Base-by-base conservation (phyloP, 2,329 filamentous ascomycete genomes). In the Aspergillus ustus region DNA sequence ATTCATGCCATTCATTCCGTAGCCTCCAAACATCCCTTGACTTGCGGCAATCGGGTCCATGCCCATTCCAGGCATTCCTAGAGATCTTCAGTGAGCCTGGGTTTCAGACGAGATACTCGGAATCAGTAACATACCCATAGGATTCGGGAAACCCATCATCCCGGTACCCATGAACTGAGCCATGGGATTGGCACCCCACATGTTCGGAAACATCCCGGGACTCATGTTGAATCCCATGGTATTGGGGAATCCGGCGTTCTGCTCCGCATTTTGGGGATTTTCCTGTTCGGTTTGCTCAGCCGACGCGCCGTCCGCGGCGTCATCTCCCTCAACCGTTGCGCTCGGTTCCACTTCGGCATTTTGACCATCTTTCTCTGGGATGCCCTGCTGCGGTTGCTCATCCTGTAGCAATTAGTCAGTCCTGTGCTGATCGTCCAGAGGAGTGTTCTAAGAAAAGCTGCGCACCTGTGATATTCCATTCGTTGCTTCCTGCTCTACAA, bases 51-150 rank as follows among this genome's bases (percentile, higher is more conserved):
- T 81, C 66, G 77, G 78, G 81, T 94, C 90, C 91, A 96, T 93
- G 75, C 84, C 84, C 89, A 94, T 92, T 72, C 87, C 87, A 68
- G 89, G 82, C 90, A 95, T 93, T 73, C 87, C 91, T 91, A 1
- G 25, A 66, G 62, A 43, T 44, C 40, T 55, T 66, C 52, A 64
- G 78, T 69, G 73, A 74, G 44, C 48, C 52, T 43, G 40, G 40
- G 44, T 4, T 11, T 9, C 17, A 20, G 15, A 13, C 1, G 8
- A 43, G 11, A 46, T 1, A 25, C 25, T 25, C 25, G 25, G 25
- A 25, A 34, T 25, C 20, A 43, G 2, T n/a, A 13, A 34, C 9
- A 52, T 86, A 97, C 93, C 91, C 91, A 97, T 97, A 87, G 94
- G 92, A 57, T 90, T 90, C 85, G 78, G 90, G 84, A 90, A 92